Conservation (phyloP, 257 asterid species). For the Solanum chmielewskii region DNA sequence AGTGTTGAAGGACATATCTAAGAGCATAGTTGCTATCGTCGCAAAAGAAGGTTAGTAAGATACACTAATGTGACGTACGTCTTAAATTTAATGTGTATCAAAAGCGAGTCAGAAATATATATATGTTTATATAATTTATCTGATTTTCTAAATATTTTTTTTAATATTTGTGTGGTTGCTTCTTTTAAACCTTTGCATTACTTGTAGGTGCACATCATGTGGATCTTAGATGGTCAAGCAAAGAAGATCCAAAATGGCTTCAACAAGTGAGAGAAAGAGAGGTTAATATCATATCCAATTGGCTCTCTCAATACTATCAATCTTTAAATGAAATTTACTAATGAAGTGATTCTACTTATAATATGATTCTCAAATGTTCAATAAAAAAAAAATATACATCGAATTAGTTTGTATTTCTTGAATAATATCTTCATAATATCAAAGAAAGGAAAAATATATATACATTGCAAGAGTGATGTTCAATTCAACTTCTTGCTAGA, state of each 20-base stretch:
- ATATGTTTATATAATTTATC: too few relatives aligned
- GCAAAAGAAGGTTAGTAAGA: slow-evolving; percentile 47
- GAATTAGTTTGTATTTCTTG: neutral
- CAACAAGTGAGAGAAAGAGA: slow-evolving; percentile 7
- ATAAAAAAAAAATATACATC: neutral
- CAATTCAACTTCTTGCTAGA: neutral
- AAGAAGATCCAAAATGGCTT: slow-evolving; percentile 83
- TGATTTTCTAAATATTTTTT: too few relatives aligned
- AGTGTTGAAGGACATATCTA: slow-evolving; percentile 65
- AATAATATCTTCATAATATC: neutral
- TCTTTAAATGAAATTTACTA: slow-evolving; percentile 1
- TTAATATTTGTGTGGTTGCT: neutral
- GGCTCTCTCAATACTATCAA: slow-evolving; percentile 8
- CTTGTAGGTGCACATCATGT: slow-evolving; percentile 76
- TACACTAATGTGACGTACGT: too few relatives aligned
- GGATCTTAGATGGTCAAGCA: slow-evolving; percentile 70
- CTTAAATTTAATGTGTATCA: neutral
- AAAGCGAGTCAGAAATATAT: neutral
- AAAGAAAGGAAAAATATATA: neutral
- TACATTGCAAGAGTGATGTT: neutral
- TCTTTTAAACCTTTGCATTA: neutral
- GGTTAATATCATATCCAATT: neutral
- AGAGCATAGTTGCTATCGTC: slow-evolving; percentile 53
- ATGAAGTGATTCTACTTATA: neutral
- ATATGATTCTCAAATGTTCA: neutral